Evolutionary conservation across 768 basidiomycete genomes (phyloP), one percentile per base, ranked within the genome.

Genomic region (Suillus weaverae): DNA sequence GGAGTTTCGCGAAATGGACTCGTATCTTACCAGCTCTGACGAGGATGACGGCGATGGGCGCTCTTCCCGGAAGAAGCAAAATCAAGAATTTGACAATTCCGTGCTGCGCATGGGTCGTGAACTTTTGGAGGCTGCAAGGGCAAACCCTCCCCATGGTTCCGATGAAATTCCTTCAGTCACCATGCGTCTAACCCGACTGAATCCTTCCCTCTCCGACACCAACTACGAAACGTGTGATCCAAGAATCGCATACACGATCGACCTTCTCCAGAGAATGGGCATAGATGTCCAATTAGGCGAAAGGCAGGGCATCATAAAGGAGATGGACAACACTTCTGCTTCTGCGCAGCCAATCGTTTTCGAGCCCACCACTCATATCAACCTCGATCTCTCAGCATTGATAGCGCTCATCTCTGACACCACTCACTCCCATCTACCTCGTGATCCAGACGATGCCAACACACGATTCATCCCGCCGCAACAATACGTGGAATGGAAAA

Each of bases 1-100:
- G 38, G 94, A 97, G 72, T 90, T 97, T 67, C 84, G 87, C 41
- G 94, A 95, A 76, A 84, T 92, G 38, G 94, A 95, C 67, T 91
- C 91, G 2, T 94, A 93, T 73, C 70, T 89, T 18, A 89, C 88
- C 2, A 72, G 70, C 55, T 82, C 83, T 7, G 82, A 82, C 3
- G 70, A 81, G 5, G 88, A 87, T 20, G 81, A 81, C 32, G 81
- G 84, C 41, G 80, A 82, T n/a, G 66, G 7, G 57, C 67, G 8
- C 26, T 41, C 39, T 32, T 32, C 5, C 5, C 10, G 6, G 26
- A 59, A 59, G 39, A 38, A 38, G 5, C 39, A 32, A 41, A 20
- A 76, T 48, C 78, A 71, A 3, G 80, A 85, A 63, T 83, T 92
- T 38, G 87, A 91, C 71, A 93, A 93, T 73, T 91, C 91, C 0